phyloP scores from a whole-genome alignment of 2,329 filamentous ascomycete species.

The Monilinia fructicola region DNA sequence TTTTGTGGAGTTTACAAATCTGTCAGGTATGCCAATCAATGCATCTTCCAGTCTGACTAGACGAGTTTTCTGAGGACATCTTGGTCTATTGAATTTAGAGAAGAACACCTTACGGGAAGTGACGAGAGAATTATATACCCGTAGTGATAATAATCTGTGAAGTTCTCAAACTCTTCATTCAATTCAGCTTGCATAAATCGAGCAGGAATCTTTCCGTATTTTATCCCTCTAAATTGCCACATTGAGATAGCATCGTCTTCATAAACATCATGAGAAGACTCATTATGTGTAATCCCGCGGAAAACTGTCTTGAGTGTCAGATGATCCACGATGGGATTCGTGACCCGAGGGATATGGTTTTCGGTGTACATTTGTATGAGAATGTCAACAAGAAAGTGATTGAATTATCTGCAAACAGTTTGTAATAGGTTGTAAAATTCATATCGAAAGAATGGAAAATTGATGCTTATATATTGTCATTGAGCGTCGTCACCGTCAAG shows the following conservation, averaged over 20 bases:
- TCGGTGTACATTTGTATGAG: not conserved
- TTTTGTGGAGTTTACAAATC: slow-evolving; percentile 3
- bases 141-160: too few species aligned
- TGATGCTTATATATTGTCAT: not conserved
- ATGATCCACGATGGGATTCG: not conserved
- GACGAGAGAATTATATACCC: too few species aligned
- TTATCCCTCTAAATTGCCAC: not conserved
- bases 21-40: slow-evolving; percentile 22
- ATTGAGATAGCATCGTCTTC: not conserved
- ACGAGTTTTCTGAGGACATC: too few species aligned
- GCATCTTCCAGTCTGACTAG: slow-evolving; percentile 24
- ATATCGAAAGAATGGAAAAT: not conserved
- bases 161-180: not conserved
- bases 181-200: not conserved
- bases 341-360: not conserved
- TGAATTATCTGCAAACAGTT: not conserved
- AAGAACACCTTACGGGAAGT: too few species aligned
- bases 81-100: too few species aligned
- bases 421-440: too few species aligned
- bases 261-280: not conserved
- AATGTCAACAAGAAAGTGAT: too few species aligned
- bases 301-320: not conserved
- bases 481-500: not conserved
- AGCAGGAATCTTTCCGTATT: not conserved
- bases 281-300: not conserved